Evolutionary conservation across 352 stramenopile genomes (phyloP), one percentile per base, ranked within the genome.

Genomic region (Globisporangium cystogenes): DNA sequence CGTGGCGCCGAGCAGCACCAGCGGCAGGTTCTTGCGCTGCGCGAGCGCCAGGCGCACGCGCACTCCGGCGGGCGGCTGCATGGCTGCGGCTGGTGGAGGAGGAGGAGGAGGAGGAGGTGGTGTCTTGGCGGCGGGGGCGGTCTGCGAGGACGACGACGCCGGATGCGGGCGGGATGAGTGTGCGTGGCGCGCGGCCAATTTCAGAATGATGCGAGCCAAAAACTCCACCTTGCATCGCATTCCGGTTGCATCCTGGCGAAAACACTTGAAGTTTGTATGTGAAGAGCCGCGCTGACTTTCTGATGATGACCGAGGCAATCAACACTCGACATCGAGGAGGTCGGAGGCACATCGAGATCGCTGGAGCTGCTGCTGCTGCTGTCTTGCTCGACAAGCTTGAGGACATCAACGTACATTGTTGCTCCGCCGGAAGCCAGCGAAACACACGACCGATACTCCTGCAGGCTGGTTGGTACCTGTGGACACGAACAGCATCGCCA

Each of bases 41-140:
- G 48, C 67, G 8, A 91, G 58, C 51, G 68, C 72, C 65, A 91
- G 77, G 56, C 77, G 77, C 70, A 88, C 62, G 58, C 80, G 77
- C 60, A 91, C 70, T 26, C 70, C 77, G 8, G 72, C 63, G 7
- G 72, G 52, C 24, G 71, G 83, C 62, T 87, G 79, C 76, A 90
- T 88, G 10, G 7, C 41, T 46, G 11, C 7, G 53, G 26, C 7
- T 35, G n/a, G 5, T 37, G 29, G 14, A 15, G 14, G 20, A 16
- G 31, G 21, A 29, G 15, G 8, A 4, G 50, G 31, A 11, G n/a
- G 12, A 4, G 18, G 20, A 12, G 48, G 29, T 42, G 39, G n/a
- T 36, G 14, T 21, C 40, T 15, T 41, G 36, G 26, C 26, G 26
- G 26, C 5, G 26, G 26, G 5, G n/a, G n/a, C n/a, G 26, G 26